Evolutionary conservation across 805 yeast genomes (phyloP), one percentile per base, ranked within the genome.

Genomic region (Yamadazyma tumulicola): DNA sequence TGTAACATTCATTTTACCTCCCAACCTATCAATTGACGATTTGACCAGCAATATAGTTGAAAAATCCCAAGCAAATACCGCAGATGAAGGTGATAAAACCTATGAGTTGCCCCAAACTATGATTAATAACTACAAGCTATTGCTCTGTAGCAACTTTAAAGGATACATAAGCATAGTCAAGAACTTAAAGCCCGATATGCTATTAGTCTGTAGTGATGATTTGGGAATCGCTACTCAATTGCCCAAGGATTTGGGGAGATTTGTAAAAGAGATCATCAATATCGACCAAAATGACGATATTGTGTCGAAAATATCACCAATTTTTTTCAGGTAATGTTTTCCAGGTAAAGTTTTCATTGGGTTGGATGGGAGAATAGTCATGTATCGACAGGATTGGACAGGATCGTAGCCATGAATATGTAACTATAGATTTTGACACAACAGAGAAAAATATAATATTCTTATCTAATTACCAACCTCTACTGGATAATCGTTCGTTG

Each of bases 401-500:
- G n/a, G n/a, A n/a, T n/a, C n/a, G n/a, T n/a, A n/a, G n/a, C n/a
- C n/a, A n/a, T n/a, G n/a, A n/a, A n/a, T n/a, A n/a, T n/a, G n/a
- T n/a, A n/a, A n/a, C n/a, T n/a, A n/a, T n/a, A n/a, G n/a, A n/a
- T n/a, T n/a, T n/a, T n/a, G n/a, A n/a, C n/a, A n/a, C n/a, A n/a
- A n/a, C n/a, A n/a, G n/a, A n/a, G n/a, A n/a, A n/a, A n/a, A n/a
- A n/a, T n/a, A n/a, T n/a, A n/a, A n/a, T n/a, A n/a, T n/a, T n/a
- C n/a, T n/a, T n/a, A n/a, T n/a, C n/a, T 8, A 18, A 33, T 52
- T 56, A 74, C 79, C 79, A 75, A 3, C 79, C 80, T 43, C 75
- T 67, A 21, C 64, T 57, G 3, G 79, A 69, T 37, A 75, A 55
- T 34, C 65, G 70, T 43, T 75, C 75, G 12, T 56, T 53, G 26